Base-by-base conservation (phyloP, 179 eudicot genomes). In the Pouteria campechiana region DNA sequence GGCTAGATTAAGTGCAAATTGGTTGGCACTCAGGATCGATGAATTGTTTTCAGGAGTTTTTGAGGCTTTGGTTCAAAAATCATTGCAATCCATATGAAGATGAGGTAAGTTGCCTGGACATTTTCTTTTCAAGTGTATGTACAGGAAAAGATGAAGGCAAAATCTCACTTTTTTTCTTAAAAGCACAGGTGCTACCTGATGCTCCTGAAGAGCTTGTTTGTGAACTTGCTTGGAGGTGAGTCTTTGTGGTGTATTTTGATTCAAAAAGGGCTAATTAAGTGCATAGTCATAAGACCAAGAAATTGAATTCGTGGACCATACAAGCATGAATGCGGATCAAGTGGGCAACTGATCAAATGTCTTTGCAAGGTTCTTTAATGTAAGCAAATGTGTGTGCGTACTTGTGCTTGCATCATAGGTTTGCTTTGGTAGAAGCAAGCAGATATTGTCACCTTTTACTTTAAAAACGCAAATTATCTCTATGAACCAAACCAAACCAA, bases 41-140 rank as follows among this genome's bases (percentile, higher is more conserved):
- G 17, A 35, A 44, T 13, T 9, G 9, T 56, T 62, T 12, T 7
- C 61, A 90, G 96, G 98, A 90, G 57, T 90, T 90, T 51, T 52
- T 90, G 78, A 83, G 98, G 63, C 52, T 90, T 68, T 90, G 98
- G 98, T 90, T 90, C 64, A 77, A 74, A 70, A 59, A 79, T 28
- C 66, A 86, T 55, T 85, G 98, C 72, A 81, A 90, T 27, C 96
- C 98, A 1, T 90, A 90, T 8, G 79, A 74, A 52, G 98, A 90
- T 43, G 60, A 81, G 86, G 98, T 82, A 59, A 55, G 57, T 52
- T 23, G 15, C 25, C 33, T 35, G 8, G 15, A 31, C 17, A 29
- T 28, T 3, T 43, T 31, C 7, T 16, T 32, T 41, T 27, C 31
- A 34, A 14, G 29, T 44, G 18, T 13, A 21, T 4, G 3, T 10